Base-by-base conservation (phyloP, 148 eudicot species). In the Persicaria maculosa region DNA sequence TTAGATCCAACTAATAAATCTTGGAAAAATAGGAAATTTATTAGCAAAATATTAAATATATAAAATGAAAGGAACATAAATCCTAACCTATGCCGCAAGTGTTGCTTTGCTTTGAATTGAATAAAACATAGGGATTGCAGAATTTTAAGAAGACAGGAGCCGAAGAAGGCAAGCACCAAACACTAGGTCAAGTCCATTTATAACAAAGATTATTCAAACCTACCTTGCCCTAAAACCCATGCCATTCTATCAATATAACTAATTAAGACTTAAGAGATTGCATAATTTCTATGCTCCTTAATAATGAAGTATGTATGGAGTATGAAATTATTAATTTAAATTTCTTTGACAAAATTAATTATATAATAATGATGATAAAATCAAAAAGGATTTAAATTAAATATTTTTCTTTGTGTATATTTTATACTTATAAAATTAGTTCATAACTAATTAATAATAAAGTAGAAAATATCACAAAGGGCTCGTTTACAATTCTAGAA, bases 11-110 rank as follows among this genome's bases (percentile, higher is more conserved):
- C 40, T 31, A 31, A 31, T 31, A 31, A 31, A 31, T 31, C 2
- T 31, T 31, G 36, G 36, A 31, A 31, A 31, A 31, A 31, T 31
- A 31, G 36, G 36, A 31, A 31, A 31, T 31, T 31, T 0, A 31
- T 31, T 12, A 14, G 0, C 3, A 52, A 5, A n/a, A 6, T 5
- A 55, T 17, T 8, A n/a, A n/a, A 20, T 55, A 19, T n/a, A 55
- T 6, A 55, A 52, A 52, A 57, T 57, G 25, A 62, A 9, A 7
- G 68, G 12, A 31, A 25, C 44, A 31, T 31, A 62, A 62, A 62
- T 62, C 68, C 68, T 65, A 65, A 65, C 70, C 70, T 65, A 65
- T 36, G 70, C 47, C 70, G 70, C 70, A 65, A 65, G 70, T 65
- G 70, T 65, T 40, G 70, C 9, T 65, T 36, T 40, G 45, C 17